These are phyloP conservation scores for Cadophora sp. DNA, from an alignment of 2,329 filamentous ascomycete genomes.

Conservation along the genomic window DNA sequence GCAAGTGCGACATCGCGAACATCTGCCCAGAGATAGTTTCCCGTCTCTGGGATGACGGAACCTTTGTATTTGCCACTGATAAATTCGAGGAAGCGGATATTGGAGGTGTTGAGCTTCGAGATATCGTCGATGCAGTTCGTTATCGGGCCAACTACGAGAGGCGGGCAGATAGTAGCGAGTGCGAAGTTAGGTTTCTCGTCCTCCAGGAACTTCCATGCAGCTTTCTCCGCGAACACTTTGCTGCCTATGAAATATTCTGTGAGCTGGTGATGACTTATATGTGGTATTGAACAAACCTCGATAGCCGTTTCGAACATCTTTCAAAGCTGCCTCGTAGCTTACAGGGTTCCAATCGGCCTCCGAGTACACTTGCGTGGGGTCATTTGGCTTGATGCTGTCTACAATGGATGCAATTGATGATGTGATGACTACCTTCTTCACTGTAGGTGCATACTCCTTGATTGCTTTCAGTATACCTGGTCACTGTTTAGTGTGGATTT, in stretches of 20 bases:
- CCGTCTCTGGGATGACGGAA: slow-evolving; percentile 61
- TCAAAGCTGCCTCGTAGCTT: slow-evolving; percentile 50
- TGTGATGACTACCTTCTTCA: slow-evolving; percentile 55
- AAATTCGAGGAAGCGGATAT: slow-evolving; percentile 67
- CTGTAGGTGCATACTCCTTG: slow-evolving; percentile 48
- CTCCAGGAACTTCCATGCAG: slow-evolving; percentile 67
- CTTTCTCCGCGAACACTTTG: slow-evolving; percentile 70
- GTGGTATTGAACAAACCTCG: slow-evolving; percentile 16
- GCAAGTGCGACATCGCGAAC: slow-evolving; percentile 66
- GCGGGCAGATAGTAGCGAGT: slow-evolving; percentile 65
- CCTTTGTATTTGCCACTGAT: slow-evolving; percentile 60
- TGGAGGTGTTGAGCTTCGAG: slow-evolving; percentile 73
- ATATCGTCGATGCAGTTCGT: slow-evolving; percentile 66
- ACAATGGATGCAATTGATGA: slow-evolving; percentile 69
- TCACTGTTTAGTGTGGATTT: background rate
- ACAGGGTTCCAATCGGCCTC: slow-evolving; percentile 62
- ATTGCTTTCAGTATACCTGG: slow-evolving; percentile 53
- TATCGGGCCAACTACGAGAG: slow-evolving; percentile 53
- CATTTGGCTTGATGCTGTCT: slow-evolving; percentile 44
- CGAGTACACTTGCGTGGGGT: slow-evolving; percentile 47
- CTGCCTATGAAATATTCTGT: background rate
- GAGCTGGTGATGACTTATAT: background rate
- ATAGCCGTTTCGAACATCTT: slow-evolving; percentile 47
- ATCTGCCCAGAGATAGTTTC: slow-evolving; percentile 62
- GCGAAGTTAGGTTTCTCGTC: slow-evolving; percentile 61